These are phyloP conservation scores for Ensete glaucum DNA, from an alignment of 176 grass and related monocot genomes.

Conservation along the genomic window DNA sequence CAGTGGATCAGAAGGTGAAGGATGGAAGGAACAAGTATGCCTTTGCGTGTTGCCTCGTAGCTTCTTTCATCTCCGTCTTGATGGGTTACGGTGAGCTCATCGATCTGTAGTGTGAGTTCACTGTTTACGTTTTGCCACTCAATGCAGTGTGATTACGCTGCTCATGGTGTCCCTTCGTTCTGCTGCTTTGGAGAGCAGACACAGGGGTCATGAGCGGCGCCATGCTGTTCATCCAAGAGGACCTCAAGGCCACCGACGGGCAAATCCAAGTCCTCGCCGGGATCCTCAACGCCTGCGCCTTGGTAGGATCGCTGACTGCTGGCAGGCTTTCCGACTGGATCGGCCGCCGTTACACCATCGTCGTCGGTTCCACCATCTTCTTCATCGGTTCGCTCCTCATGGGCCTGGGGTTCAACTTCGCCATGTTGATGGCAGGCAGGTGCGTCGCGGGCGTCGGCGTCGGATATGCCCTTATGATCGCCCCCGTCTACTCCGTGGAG, in stretches of 20 bases:
- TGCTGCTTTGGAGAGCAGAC: background rate
- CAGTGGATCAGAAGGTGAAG: background rate
- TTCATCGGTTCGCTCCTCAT: background rate
- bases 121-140: no score
- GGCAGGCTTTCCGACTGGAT: background rate
- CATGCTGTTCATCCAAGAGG: background rate
- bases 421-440: background rate
- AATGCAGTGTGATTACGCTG: no score
- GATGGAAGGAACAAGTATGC: background rate
- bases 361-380: background rate
- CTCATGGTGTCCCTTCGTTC: no score
- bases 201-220: background rate
- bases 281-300: background rate
- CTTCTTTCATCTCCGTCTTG: background rate
- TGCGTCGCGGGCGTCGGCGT: background rate
- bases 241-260: background rate
- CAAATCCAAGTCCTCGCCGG: background rate
- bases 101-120: no score
- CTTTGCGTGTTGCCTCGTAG: background rate
- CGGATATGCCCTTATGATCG: background rate
- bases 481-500: slow-evolving; percentile 1
- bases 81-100: background rate
- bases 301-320: background rate
- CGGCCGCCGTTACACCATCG: slow-evolving; percentile 1
- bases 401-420: background rate